Evolutionary conservation across 805 yeast species (phyloP).

Genomic region (baker's yeast (Saccharomyces cerevisiae)): DNA sequence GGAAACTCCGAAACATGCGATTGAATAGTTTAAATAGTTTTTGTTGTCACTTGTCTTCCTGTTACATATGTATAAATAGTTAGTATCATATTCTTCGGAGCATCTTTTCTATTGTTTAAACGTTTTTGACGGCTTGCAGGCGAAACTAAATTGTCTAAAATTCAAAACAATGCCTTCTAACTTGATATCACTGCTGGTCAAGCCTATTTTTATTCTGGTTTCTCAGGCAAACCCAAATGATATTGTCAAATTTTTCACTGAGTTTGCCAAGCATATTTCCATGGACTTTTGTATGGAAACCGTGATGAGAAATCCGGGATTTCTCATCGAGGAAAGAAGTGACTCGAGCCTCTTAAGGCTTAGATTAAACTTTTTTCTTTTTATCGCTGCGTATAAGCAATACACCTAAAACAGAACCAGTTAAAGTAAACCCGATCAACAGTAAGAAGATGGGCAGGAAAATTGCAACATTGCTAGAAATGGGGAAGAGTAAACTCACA

Average conservation of each 20-base stretch:
- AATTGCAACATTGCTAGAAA: not conserved
- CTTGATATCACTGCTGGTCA: constrained; percentile 73
- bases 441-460: not conserved
- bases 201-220: constrained; percentile 94
- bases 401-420: not conserved
- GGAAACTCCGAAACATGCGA: constrained; percentile 42
- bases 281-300: constrained; percentile 90
- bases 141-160: not conserved
- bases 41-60: not conserved
- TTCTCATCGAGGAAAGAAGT: not conserved
- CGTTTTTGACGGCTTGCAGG: not conserved
- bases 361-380: not conserved
- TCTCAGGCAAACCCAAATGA: constrained; percentile 81
- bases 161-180: not conserved
- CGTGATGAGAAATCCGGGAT: constrained; percentile 85
- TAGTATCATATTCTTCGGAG: not conserved
- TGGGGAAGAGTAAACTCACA: not conserved
- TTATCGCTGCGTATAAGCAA: not conserved
- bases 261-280: constrained; percentile 77
- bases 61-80: not conserved
- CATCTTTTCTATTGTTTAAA: not conserved
- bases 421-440: not conserved
- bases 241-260: constrained; percentile 77
- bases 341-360: not conserved
- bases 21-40: not conserved